Conservation (phyloP, 2,329 filamentous ascomycete species). For the Leptographium procerum region DNA sequence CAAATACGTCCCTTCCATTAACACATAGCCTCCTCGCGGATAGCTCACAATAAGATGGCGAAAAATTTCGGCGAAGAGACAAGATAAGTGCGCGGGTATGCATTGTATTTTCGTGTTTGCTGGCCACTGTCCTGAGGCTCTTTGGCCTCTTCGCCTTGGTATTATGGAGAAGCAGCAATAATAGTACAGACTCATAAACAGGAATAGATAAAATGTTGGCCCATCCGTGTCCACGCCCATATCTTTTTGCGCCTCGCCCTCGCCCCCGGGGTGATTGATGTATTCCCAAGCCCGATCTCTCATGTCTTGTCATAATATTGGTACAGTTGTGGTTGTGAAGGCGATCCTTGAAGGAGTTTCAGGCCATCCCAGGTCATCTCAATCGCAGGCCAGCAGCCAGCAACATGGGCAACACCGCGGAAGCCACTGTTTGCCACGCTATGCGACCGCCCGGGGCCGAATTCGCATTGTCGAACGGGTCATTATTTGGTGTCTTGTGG, state of each 20-base stretch:
- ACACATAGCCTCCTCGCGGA: not conserved
- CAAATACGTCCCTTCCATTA: not conserved
- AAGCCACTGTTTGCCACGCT: not conserved
- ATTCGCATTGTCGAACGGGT: conserved; percentile 11
- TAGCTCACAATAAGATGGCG: no score
- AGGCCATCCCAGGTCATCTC: not conserved
- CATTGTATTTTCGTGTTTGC: not conserved
- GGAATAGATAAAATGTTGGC: not conserved
- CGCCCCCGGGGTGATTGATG: not conserved
- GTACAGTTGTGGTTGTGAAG: not conserved
- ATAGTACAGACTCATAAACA: not conserved
- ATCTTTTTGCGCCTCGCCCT: not conserved
- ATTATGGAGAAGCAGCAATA: not conserved
- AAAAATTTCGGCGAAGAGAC: not conserved
- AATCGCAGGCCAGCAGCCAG: not conserved
- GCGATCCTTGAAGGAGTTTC: no score
- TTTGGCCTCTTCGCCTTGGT: not conserved
- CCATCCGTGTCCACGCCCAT: not conserved
- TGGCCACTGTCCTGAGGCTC: not conserved
- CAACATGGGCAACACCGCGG: not conserved
- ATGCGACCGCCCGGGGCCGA: not conserved
- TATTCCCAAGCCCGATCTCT: not conserved
- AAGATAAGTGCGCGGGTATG: not conserved
- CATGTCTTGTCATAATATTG: not conserved
- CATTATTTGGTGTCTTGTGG: conserved; percentile 9